Evolutionary conservation across 148 eudicot species (phyloP).

Genomic region (Camellia lanceoleosa): DNA sequence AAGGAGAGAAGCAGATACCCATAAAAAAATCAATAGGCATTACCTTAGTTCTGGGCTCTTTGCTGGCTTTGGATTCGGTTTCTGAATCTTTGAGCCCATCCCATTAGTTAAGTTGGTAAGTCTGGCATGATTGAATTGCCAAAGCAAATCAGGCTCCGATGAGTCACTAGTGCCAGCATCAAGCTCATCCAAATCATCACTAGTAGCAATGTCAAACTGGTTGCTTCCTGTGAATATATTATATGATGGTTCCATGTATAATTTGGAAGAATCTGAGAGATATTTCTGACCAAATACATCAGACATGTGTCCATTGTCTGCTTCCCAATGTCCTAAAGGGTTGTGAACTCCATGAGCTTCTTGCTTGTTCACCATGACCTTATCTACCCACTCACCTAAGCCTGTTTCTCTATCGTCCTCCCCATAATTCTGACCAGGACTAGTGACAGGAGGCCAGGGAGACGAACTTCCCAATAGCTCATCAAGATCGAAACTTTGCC

Average conservation of each 20-base stretch:
- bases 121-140: constrained; percentile 85
- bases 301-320: constrained; percentile 43
- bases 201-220: constrained; percentile 51
- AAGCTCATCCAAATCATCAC: constrained; percentile 78
- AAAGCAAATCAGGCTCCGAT: constrained; percentile 92
- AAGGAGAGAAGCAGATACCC: neutral
- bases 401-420: constrained; percentile 74
- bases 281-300: constrained; percentile 67
- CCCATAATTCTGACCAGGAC: constrained; percentile 42
- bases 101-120: constrained; percentile 54
- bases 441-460: constrained; percentile 80
- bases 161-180: constrained; percentile 97
- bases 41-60: constrained; percentile 75
- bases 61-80: constrained; percentile 43
- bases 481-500: constrained; percentile 77
- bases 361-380: constrained; percentile 95
- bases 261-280: constrained; percentile 55
- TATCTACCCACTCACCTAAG: constrained; percentile 96
- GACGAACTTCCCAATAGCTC: constrained; percentile 79
- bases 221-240: constrained; percentile 51
- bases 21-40: neutral
- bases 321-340: constrained; percentile 48
- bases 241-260: constrained; percentile 52
- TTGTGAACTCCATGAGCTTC: constrained; percentile 48
- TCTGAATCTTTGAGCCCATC: constrained; percentile 44